Base-by-base conservation (phyloP, 2,329 filamentous ascomycete genomes). In the Dactylellina cionopaga region DNA sequence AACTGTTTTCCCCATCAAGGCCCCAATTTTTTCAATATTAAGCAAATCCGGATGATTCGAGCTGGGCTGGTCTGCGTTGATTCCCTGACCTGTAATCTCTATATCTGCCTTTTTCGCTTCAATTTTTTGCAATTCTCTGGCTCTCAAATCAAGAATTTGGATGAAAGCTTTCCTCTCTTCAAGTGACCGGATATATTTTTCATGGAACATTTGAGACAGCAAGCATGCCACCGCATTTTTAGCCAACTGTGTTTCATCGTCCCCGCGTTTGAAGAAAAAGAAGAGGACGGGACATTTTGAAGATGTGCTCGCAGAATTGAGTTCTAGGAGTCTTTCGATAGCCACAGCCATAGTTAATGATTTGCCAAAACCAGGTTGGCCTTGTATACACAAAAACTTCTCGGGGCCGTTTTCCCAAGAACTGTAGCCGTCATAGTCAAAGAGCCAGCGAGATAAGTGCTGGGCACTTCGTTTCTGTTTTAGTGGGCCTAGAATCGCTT, bases 201-300 rank as follows among this genome's bases (percentile, higher is more conserved):
- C 35, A 19, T 44, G 27, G 29, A 70, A 63, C 15, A 70, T 35
- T 19, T 70, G 65, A 27, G 66, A 39, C 2, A 59, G 19, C 7
- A 71, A 31, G 31, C 41, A 51, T 9, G 58, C 43, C 41, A 59
- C 17, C 1, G 49, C 66, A 35, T 49, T 41, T 1, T 31, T 35
- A 2, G 58, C 52, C 31, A 64, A 44, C 24, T 71, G 66, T 3
- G 51, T 71, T 24, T 55, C 33, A 24, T 64, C 58, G 25, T 71
- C 66, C 47, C 66, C 66, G 24, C 66, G 24, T 39, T 63, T 63
- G 39, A 71, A 71, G 25, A 71, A 71, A 47, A 71, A 71, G 44
- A 31, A 71, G 15, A 71, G 17, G 13, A 71, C 58, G 9, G 65
- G n/a, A n/a, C n/a, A n/a, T 31, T 11, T 24, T 35, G 13, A n/a